phyloP scores from a whole-genome alignment of 129 eudicot genomes.

The Tagetes patula region DNA sequence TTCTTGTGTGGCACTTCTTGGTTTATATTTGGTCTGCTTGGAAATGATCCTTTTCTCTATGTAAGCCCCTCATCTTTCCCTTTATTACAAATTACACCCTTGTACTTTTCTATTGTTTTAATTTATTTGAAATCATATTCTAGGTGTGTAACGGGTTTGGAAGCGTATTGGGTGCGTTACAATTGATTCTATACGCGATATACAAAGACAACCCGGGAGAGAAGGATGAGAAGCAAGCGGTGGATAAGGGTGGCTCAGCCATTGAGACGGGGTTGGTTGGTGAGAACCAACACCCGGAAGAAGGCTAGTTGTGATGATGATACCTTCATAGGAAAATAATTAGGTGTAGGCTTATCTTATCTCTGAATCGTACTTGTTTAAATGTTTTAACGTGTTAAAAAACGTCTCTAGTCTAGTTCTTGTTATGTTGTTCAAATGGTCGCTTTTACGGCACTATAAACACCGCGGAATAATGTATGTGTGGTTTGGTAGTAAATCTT shows the following conservation, averaged over 20 bases:
- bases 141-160: constrained; percentile 88
- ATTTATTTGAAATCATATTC: not conserved
- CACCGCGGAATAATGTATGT: not conserved
- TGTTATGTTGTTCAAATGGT: not conserved
- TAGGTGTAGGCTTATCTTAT: not conserved
- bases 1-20: constrained; percentile 89
- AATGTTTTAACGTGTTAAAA: not conserved
- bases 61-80: constrained; percentile 46
- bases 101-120: not conserved
- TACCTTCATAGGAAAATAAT: not conserved
- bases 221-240: constrained; percentile 23
- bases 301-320: not conserved
- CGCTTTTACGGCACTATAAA: not conserved
- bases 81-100: not conserved
- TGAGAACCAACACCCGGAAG: not conserved
- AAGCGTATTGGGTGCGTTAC: constrained; percentile 65
- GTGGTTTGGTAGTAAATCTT: not conserved
- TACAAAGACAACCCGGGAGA: constrained; percentile 45
- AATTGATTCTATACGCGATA: constrained; percentile 64
- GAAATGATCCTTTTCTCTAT: constrained; percentile 69
- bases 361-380: not conserved
- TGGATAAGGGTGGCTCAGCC: constrained; percentile 14
- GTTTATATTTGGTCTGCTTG: constrained; percentile 81
- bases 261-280: constrained; percentile 44
- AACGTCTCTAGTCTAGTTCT: not conserved